Evolutionary conservation across 2,329 filamentous ascomycete genomes (phyloP).

Genomic region (Colletotrichum sp.): DNA sequence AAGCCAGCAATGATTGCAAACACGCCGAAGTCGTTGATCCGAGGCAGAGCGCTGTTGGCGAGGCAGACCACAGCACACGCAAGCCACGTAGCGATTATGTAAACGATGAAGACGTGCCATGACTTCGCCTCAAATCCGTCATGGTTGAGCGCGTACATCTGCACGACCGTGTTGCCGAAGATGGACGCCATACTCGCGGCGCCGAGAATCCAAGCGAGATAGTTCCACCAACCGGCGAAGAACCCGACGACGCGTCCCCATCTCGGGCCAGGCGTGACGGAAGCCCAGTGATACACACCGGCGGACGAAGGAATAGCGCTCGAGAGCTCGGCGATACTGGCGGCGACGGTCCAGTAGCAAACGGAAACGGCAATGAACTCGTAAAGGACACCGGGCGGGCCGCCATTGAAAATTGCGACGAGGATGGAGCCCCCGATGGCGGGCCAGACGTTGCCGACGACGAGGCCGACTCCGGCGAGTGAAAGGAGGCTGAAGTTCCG

Average conservation of each 20-base stretch:
- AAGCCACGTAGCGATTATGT: slow-evolving; percentile 44
- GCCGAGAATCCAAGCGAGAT: slow-evolving; percentile 45
- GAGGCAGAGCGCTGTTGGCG: slow-evolving; percentile 57
- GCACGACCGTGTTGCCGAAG: slow-evolving; percentile 44
- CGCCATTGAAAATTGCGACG: slow-evolving; percentile 64
- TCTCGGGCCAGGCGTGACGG: slow-evolving; percentile 56
- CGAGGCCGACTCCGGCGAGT: slow-evolving; percentile 44
- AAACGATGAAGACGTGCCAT: slow-evolving; percentile 51
- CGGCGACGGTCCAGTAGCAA: slow-evolving; percentile 64
- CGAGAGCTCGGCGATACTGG: slow-evolving; percentile 65
- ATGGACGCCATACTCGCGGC: slow-evolving; percentile 45
- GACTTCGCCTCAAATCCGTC: slow-evolving; percentile 36
- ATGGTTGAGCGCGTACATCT: slow-evolving; percentile 50
- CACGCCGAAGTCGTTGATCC: slow-evolving; percentile 59
- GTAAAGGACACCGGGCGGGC: slow-evolving; percentile 65
- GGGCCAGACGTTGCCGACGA: slow-evolving; percentile 49
- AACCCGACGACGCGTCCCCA: slow-evolving; percentile 57
- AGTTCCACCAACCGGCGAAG: slow-evolving; percentile 53
- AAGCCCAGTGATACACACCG: slow-evolving; percentile 68
- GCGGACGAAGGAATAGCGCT: slow-evolving; percentile 66
- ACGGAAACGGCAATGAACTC: slow-evolving; percentile 57
- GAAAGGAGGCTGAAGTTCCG: slow-evolving; percentile 46
- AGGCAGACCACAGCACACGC: slow-evolving; percentile 51
- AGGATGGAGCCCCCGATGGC: slow-evolving; percentile 49
- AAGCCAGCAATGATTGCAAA: slow-evolving; percentile 57